Conservation (phyloP, 1,284 basidiomycete genomes). For the Mycosarcoma maydis region DNA sequence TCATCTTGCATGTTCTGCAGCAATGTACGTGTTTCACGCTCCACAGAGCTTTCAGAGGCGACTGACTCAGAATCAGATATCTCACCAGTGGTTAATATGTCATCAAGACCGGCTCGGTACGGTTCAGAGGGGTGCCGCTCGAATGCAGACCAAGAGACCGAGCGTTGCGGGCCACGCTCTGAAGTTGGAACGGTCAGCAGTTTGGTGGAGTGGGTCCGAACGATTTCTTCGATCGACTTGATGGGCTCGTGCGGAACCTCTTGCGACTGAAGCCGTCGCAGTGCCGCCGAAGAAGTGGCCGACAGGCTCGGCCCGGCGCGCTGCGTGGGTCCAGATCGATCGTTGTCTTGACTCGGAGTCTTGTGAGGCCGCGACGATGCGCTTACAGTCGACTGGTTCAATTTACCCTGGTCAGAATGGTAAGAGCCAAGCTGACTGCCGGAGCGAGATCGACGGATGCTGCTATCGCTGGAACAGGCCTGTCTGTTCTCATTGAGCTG, state of each 20-base stretch:
- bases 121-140: conserved; percentile 15
- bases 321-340: neutral
- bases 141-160: conserved; percentile 37
- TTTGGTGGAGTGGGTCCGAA: conserved; percentile 65
- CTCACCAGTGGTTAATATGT: neutral
- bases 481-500: neutral
- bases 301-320: conserved; percentile 16
- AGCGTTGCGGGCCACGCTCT: conserved; percentile 50
- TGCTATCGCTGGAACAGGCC: neutral
- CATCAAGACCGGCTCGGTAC: neutral
- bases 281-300: conserved; percentile 32
- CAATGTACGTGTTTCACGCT: conserved; percentile 17
- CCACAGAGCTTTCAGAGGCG: conserved; percentile 20
- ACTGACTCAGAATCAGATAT: conserved; percentile 8
- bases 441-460: conserved; percentile 11
- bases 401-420: neutral
- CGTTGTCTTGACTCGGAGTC: neutral
- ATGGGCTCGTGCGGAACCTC: conserved; percentile 13
- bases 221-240: conserved; percentile 67
- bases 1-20: conserved; percentile 4
- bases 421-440: conserved; percentile 3
- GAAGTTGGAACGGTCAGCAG: conserved; percentile 49
- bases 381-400: neutral
- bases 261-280: conserved; percentile 11
- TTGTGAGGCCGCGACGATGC: neutral